phyloP scores from a whole-genome alignment of 2,329 filamentous ascomycete genomes.

The Fonsecaea multimorphosa region DNA sequence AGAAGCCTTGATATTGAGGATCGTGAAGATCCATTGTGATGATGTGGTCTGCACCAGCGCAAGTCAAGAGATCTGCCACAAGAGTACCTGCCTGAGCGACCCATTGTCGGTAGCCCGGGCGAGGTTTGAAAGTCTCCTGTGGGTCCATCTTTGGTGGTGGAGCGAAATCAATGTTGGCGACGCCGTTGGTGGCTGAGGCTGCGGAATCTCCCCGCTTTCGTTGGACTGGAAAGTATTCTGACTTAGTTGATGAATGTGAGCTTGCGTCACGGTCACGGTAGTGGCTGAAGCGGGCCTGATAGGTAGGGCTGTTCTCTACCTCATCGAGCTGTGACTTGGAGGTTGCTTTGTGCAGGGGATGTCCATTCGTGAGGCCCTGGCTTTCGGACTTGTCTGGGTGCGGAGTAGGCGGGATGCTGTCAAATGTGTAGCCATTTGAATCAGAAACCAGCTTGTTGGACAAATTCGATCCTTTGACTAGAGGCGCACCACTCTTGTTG shows the following conservation, averaged over 20 bases:
- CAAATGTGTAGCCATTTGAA: conserved; percentile 75
- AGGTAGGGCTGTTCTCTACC: conserved; percentile 54
- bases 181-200: conserved; percentile 49
- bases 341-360: conserved; percentile 74
- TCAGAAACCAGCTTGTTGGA: conserved; percentile 42
- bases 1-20: conserved; percentile 97
- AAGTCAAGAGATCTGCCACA: conserved; percentile 91
- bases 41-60: conserved; percentile 92
- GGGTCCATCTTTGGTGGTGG: conserved; percentile 23
- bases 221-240: conserved; percentile 46
- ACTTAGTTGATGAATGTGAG: conserved; percentile 41
- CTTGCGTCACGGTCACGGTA: conserved; percentile 47
- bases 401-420: conserved; percentile 88
- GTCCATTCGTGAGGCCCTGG: conserved; percentile 69
- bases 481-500: conserved; percentile 89
- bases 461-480: conserved; percentile 69
- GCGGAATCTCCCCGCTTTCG: conserved; percentile 34
- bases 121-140: conserved; percentile 72
- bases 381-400: conserved; percentile 73
- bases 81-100: conserved; percentile 96
- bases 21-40: conserved; percentile 98
- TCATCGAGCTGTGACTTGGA: conserved; percentile 70
- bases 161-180: conserved; percentile 65
- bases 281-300: conserved; percentile 49
- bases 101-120: conserved; percentile 97